Conservation (phyloP, 2,329 filamentous ascomycete species). For the Fusarium guadeloupense region DNA sequence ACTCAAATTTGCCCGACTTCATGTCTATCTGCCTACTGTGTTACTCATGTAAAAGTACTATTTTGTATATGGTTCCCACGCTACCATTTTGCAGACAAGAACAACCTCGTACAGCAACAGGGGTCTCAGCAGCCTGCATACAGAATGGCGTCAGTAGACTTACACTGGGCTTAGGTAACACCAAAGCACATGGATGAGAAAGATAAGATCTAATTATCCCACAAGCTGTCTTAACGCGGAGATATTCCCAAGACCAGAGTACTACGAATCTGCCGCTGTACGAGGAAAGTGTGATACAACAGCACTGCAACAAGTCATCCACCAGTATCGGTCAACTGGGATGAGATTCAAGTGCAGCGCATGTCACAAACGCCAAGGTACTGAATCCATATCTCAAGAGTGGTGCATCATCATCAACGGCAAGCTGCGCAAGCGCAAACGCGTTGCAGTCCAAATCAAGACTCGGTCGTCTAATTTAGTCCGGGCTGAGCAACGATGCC, state of each 20-base stretch:
- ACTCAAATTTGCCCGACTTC: slow-evolving; percentile 12
- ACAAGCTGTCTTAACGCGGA: slow-evolving; percentile 29
- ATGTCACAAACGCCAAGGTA: neutral
- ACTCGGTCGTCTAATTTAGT: slow-evolving; percentile 6
- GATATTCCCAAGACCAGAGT: slow-evolving; percentile 21
- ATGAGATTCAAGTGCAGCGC: slow-evolving; percentile 27
- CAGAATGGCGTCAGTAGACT: slow-evolving; percentile 24
- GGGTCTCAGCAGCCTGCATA: slow-evolving; percentile 8
- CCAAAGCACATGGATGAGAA: slow-evolving; percentile 12
- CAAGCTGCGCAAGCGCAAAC: slow-evolving; percentile 39
- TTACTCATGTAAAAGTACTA: neutral
- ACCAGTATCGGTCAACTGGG: slow-evolving; percentile 8
- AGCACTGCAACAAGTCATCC: slow-evolving; percentile 14
- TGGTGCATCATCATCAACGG: slow-evolving; percentile 23
- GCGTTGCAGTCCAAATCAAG: slow-evolving; percentile 30
- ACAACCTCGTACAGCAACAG: slow-evolving; percentile 8
- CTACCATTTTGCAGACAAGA: neutral
- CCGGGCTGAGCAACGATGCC: slow-evolving; percentile 31
- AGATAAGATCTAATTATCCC: slow-evolving; percentile 11
- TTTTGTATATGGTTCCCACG: no score
- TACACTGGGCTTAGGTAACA: slow-evolving; percentile 22
- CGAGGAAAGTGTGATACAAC: slow-evolving; percentile 22
- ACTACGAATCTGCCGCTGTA: slow-evolving; percentile 22
- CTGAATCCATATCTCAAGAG: neutral
- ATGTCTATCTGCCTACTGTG: neutral